A percentile compares a stretch with the other conserved stretches of the same genome.
phyloP scores from a whole-genome alignment of 176 grass and related monocot genomes.

The Ensete glaucum region DNA sequence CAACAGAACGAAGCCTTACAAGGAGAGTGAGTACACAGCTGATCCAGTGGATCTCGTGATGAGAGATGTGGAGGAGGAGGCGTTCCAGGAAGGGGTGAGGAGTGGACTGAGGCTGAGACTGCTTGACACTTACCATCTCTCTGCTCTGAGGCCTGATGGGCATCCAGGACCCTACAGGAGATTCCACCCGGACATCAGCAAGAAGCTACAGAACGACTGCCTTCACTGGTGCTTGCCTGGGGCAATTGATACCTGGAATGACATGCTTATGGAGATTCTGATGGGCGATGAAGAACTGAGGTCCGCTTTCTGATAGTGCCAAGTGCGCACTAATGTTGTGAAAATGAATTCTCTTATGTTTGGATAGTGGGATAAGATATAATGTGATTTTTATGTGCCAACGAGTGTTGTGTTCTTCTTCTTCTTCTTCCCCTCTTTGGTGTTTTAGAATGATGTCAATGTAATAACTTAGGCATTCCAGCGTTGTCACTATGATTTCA shows the following conservation, averaged over 20 bases:
- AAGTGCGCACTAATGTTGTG: too few species aligned
- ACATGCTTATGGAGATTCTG: constrained; percentile 60
- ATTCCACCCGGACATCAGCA: constrained; percentile 9
- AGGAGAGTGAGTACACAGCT: constrained; percentile 43
- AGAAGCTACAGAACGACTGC: too few species aligned
- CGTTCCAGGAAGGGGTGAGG: constrained; percentile 28
- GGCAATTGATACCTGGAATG: constrained; percentile 47
- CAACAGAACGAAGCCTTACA: constrained; percentile 41
- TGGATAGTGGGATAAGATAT: too few species aligned
- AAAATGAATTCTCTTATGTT: too few species aligned
- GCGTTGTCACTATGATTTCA: too few species aligned
- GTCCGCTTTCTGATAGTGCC: too few species aligned
- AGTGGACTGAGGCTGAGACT: constrained; percentile 33
- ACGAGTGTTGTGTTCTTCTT: too few species aligned
- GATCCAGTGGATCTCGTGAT: constrained; percentile 41
- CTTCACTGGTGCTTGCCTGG: too few species aligned
- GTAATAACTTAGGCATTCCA: too few species aligned
- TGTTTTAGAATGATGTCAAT: too few species aligned
- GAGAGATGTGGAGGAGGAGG: constrained; percentile 48
- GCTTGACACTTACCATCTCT: constrained; percentile 57
- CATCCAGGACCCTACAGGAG: constrained; percentile 60
- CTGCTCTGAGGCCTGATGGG: constrained; percentile 53
- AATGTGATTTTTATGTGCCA: too few species aligned
- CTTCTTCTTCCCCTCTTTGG: too few species aligned
- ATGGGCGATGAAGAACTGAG: constrained; percentile 7